Evolutionary conservation across 1,284 basidiomycete species (phyloP), one percentile per base, ranked within the genome.

Genomic region (Ustilago lituana): DNA sequence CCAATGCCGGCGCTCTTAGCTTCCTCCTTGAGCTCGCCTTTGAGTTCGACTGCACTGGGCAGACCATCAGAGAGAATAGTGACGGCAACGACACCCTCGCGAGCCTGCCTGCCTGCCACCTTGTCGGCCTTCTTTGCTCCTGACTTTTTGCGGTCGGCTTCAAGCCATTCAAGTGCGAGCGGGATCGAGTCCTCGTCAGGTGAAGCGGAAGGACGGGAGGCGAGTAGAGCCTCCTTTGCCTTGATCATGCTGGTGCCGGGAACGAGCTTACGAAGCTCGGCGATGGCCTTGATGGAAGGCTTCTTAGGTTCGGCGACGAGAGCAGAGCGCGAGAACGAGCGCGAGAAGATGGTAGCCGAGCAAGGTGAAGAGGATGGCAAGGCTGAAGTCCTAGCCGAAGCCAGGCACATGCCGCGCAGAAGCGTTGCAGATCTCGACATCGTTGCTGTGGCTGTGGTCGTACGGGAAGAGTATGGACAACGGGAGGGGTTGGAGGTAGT

Each of bases 51-150:
- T 6, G 44, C 11, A 32, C 38, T 51, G 0, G 73, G 73, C 11
- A 83, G 79, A 2, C 89, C 89, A 23, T 86, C 84, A 5, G 88
- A 87, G 46, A 95, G 86, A 9, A 94, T 84, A 27, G 88, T 89
- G 17, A 91, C 85, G 41, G 89, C 89, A 31, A 97, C 86, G 6
- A 93, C 85, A 1, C 94, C 94, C 77, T 96, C 89, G 27, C 87
- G 86, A 2, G 94, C 89, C 9, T 85, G 82, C 47, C 94, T 85
- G 20, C 86, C 87, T 0, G 88, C 87, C 10, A 97, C 87, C 83
- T 96, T 97, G 46, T 89, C 91, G 0, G 90, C 91, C 78, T 91
- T 93, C 68, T 88, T 87, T 7, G 88, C 89, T 3, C 92, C 91
- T 1, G 89, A 88, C 24, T 86, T 84, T 3, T 85, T 86, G 17